Evolutionary conservation across 441 rosid genomes (phyloP).

Genomic region (Theobroma grandiflorum): DNA sequence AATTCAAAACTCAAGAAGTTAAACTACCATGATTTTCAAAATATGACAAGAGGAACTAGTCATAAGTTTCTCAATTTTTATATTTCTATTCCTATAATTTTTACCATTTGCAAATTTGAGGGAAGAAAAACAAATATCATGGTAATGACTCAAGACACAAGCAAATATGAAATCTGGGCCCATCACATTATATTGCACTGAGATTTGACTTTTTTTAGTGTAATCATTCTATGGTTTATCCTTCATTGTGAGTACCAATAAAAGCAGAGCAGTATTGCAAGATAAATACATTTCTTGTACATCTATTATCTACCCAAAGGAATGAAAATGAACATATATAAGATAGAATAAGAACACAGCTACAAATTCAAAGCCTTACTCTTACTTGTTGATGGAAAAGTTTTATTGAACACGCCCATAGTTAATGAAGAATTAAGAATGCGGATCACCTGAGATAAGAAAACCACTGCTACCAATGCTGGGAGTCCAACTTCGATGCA

Average conservation of each 20-base stretch:
- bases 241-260: background rate
- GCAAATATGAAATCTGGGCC: background rate
- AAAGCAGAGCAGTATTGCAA: background rate
- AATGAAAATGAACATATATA: background rate
- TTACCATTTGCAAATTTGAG: slow-evolving; percentile 1
- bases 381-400: background rate
- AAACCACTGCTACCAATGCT: slow-evolving; percentile 63
- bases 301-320: background rate
- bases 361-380: background rate
- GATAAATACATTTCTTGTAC: background rate
- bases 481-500: slow-evolving; percentile 90
- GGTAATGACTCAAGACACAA: background rate
- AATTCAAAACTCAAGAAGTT: background rate
- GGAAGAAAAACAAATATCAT: background rate
- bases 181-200: slow-evolving; percentile 16
- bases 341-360: background rate
- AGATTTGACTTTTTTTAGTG: background rate
- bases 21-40: background rate
- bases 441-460: slow-evolving; percentile 71
- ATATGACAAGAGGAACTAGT: background rate
- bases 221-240: background rate
- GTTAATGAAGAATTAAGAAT: slow-evolving; percentile 12
- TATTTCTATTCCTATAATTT: background rate
- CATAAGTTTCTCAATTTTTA: background rate
- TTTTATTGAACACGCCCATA: slow-evolving; percentile 4